Percentiles rank a stretch among this genome's conserved stretches.
Conservation (phyloP, 345 rosid species). For the Pugionium dolabratum region DNA sequence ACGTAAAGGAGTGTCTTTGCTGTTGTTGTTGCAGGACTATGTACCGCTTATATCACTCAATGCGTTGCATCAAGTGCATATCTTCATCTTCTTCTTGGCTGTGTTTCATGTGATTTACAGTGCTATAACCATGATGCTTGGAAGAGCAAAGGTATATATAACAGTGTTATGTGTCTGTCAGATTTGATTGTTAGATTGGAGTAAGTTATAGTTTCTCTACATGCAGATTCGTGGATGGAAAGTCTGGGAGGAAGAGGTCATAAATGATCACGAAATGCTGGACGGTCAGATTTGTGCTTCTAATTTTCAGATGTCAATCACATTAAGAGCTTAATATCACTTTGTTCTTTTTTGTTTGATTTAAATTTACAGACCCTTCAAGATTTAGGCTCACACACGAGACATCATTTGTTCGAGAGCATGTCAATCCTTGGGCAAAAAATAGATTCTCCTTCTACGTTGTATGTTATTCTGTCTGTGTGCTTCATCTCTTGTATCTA, state of each 20-base stretch:
- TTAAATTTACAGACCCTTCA: constrained; percentile 54
- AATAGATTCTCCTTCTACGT: constrained; percentile 56
- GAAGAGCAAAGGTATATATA: constrained; percentile 71
- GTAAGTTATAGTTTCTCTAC: not conserved
- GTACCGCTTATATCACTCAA: constrained; percentile 74
- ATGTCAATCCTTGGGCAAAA: constrained; percentile 60
- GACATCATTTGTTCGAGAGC: constrained; percentile 80
- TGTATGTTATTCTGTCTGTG: constrained; percentile 44
- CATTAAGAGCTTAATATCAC: not conserved
- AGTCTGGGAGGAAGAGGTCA: constrained; percentile 67
- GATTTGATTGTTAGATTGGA: not conserved
- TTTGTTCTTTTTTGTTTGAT: not conserved
- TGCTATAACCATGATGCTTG: constrained; percentile 80
- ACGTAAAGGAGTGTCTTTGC: not conserved
- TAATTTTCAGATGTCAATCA: not conserved
- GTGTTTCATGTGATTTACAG: constrained; percentile 86
- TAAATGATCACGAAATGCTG: constrained; percentile 42
- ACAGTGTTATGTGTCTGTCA: not conserved
- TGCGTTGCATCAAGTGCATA: constrained; percentile 90
- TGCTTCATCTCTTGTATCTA: constrained; percentile 5
- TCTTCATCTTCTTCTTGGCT: constrained; percentile 91
- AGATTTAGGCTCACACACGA: constrained; percentile 93
- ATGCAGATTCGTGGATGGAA: constrained; percentile 90
- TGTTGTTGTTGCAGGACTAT: constrained; percentile 54
- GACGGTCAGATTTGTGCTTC: constrained; percentile 29